These are phyloP conservation scores for Hanseniaspora clermontiae DNA, from an alignment of 805 yeast genomes.

Conservation along the genomic window DNA sequence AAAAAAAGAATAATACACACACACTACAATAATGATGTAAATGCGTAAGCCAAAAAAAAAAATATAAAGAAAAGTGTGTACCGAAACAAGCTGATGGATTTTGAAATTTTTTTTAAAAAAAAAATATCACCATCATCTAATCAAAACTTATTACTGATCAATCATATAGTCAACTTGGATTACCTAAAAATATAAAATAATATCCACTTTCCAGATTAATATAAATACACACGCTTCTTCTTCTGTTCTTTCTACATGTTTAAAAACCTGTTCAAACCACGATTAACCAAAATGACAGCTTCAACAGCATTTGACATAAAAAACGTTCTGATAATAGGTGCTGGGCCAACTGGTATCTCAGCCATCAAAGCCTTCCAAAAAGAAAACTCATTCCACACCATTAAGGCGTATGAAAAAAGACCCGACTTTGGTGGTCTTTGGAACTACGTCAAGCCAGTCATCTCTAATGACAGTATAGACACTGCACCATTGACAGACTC, in stretches of 20 bases:
- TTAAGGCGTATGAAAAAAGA: constrained; percentile 49
- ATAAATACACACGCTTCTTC: background rate
- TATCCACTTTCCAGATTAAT: background rate
- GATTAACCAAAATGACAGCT: background rate
- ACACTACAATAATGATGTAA: background rate
- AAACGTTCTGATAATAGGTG: constrained; percentile 53
- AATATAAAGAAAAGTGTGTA: background rate
- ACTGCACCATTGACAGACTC: constrained; percentile 27
- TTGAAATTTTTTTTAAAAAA: background rate
- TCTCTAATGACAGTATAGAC: constrained; percentile 17
- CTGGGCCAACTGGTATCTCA: constrained; percentile 59
- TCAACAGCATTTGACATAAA: constrained; percentile 16
- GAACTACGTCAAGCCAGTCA: constrained; percentile 38
- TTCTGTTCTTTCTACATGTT: background rate
- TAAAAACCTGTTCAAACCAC: background rate
- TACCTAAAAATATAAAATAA: no score
- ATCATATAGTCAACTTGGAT: no score
- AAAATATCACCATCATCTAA: background rate
- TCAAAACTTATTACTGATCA: background rate
- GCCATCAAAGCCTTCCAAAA: constrained; percentile 45
- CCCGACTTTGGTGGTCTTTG: constrained; percentile 56
- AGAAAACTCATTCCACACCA: constrained; percentile 34
- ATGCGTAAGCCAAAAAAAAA: background rate
- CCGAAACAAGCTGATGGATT: background rate
- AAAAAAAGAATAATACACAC: no score